Conservation (phyloP, 176 grass and related monocot species). For the Zoysia pacifica region DNA sequence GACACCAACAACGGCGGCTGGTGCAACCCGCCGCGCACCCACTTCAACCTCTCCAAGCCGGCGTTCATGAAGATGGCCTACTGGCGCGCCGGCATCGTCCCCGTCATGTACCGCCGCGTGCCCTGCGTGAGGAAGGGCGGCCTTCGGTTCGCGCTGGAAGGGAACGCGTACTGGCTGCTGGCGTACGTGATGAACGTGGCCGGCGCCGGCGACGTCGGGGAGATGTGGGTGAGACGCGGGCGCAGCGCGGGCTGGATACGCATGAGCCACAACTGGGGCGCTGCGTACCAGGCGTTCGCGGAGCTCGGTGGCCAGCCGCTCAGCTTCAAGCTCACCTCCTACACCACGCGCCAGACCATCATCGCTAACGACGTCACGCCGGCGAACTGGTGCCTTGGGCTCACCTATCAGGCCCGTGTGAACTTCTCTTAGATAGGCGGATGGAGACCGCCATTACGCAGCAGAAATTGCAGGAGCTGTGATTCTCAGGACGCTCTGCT, state of each 20-base stretch:
- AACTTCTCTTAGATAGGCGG: constrained; percentile 53
- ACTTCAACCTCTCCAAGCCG: constrained; percentile 86
- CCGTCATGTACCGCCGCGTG: constrained; percentile 81
- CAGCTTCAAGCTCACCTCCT: constrained; percentile 76
- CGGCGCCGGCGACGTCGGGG: constrained; percentile 59
- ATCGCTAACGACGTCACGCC: constrained; percentile 49
- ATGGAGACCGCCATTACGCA: background rate
- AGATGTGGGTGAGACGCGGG: constrained; percentile 54
- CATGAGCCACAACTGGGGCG: constrained; percentile 86
- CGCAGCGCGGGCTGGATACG: constrained; percentile 42
- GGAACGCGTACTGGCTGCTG: constrained; percentile 73
- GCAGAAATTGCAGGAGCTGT: constrained; percentile 20
- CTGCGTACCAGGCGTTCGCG: constrained; percentile 64
- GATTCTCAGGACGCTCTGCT: constrained; percentile 1
- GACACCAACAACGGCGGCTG: constrained; percentile 69
- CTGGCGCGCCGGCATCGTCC: constrained; percentile 74
- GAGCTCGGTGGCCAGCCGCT: constrained; percentile 53
- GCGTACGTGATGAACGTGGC: constrained; percentile 73
- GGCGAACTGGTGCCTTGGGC: constrained; percentile 54
- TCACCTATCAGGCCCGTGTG: constrained; percentile 60
- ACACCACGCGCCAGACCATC: constrained; percentile 64
- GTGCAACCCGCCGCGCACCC: constrained; percentile 83
- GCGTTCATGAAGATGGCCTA: constrained; percentile 73
- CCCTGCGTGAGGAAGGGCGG: constrained; percentile 53
- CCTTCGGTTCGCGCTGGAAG: constrained; percentile 56